Conservation (phyloP, 2,329 filamentous ascomycete species). For the Aspergillus quadrilineatus region DNA sequence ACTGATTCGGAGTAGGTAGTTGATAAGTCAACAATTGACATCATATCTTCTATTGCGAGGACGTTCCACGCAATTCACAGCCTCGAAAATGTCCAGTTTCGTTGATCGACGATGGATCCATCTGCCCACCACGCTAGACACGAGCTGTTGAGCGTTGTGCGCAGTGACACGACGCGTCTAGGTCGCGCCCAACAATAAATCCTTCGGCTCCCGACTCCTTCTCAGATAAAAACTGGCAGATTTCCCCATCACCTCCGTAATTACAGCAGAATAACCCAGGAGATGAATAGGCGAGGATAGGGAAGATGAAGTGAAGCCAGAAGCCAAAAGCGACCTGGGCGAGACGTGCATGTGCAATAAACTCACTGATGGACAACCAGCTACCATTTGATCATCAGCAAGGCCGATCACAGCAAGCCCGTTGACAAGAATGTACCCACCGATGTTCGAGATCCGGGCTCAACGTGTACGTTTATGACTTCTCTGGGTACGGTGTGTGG, state of each 20-base stretch:
- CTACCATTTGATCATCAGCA: slow-evolving; percentile 8
- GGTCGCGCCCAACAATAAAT: background rate
- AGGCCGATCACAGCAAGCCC: slow-evolving; percentile 5
- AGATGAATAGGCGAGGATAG: slow-evolving; percentile 29
- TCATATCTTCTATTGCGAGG: background rate
- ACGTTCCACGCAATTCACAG: background rate
- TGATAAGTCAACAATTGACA: background rate
- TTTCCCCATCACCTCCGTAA: too few relatives aligned
- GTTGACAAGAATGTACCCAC: slow-evolving; percentile 20
- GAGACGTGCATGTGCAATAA: slow-evolving; percentile 15
- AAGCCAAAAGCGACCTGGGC: slow-evolving; percentile 24
- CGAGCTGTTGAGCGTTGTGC: background rate
- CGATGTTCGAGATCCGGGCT: slow-evolving; percentile 41
- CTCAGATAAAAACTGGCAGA: background rate
- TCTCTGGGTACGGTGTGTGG: slow-evolving; percentile 40
- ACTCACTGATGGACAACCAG: slow-evolving; percentile 7
- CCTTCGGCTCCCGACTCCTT: background rate
- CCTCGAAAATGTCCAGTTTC: background rate
- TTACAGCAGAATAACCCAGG: background rate
- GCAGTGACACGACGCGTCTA: background rate
- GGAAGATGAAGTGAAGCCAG: slow-evolving; percentile 9
- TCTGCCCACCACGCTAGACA: background rate
- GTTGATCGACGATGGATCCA: too few relatives aligned
- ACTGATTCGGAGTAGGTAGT: too few relatives aligned
- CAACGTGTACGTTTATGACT: slow-evolving; percentile 46